Evolutionary conservation across 805 yeast genomes (phyloP).

Genomic region (Yamadazyma nakazawae): DNA sequence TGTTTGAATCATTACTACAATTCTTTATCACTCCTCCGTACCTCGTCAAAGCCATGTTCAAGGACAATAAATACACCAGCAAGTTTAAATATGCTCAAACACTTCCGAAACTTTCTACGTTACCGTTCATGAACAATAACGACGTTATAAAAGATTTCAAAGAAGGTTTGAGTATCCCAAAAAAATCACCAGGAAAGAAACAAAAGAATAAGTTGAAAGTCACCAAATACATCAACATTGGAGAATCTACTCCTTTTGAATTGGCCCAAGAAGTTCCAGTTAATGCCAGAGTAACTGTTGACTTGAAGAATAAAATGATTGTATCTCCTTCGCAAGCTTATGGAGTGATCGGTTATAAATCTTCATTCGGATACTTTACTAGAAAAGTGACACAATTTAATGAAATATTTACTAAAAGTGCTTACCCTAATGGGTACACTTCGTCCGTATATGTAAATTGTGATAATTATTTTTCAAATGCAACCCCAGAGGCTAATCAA

Average conservation of each 20-base stretch:
- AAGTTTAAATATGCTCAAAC: constrained; percentile 62
- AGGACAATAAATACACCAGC: constrained; percentile 19
- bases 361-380: constrained; percentile 71
- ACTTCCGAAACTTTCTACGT: constrained; percentile 66
- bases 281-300: constrained; percentile 79
- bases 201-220: constrained; percentile 47
- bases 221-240: constrained; percentile 78
- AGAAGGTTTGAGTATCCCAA: constrained; percentile 62
- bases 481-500: constrained; percentile 15
- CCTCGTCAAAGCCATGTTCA: constrained; percentile 61
- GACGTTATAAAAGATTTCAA: constrained; percentile 35
- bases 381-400: constrained; percentile 61
- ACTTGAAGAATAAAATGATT: constrained; percentile 54
- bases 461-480: constrained; percentile 52
- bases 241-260: constrained; percentile 56
- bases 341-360: constrained; percentile 55
- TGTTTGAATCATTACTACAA: constrained; percentile 69
- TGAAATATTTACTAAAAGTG: constrained; percentile 66
- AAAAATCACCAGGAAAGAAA: constrained; percentile 38
- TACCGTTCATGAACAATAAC: constrained; percentile 68
- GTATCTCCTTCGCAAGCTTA: constrained; percentile 74
- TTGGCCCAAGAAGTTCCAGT: constrained; percentile 65
- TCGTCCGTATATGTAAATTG: constrained; percentile 62
- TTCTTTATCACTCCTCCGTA: constrained; percentile 85
- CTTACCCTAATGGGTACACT: constrained; percentile 63